Percentiles rank a stretch among this genome's conserved stretches.
phyloP scores from a whole-genome alignment of 1,139 yeast species.

The Candida mesenterica region DNA sequence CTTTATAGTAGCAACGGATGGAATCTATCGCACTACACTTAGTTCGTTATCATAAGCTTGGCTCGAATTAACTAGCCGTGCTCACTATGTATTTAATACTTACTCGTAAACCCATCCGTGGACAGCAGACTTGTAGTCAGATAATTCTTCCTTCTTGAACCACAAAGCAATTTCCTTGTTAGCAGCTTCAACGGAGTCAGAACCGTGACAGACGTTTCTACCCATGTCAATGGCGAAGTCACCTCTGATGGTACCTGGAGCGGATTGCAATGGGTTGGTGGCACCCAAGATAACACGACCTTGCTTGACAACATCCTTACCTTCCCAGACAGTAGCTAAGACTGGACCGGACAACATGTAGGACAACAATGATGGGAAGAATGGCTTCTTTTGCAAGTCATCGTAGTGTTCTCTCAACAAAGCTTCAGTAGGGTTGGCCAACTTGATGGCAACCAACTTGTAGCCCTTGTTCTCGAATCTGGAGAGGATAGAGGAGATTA shows the following conservation, averaged over 20 bases:
- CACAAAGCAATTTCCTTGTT: conserved; percentile 93
- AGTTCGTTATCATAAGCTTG: too few relatives aligned
- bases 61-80: too few relatives aligned
- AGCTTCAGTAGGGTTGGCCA: conserved; percentile 81
- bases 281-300: conserved; percentile 99
- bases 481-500: conserved; percentile 81
- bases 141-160: conserved; percentile 98
- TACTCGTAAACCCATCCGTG: conserved; percentile 94
- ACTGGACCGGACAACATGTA: conserved; percentile 99
- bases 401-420: conserved; percentile 92
- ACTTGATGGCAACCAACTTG: conserved; percentile 96
- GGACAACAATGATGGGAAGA: conserved; percentile 92
- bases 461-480: conserved; percentile 97
- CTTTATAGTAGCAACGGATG: too few relatives aligned
- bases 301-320: conserved; percentile 98
- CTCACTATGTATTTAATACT: too few relatives aligned
- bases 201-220: conserved; percentile 99
- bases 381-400: conserved; percentile 94
- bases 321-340: conserved; percentile 99
- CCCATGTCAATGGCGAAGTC: conserved; percentile 96
- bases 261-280: conserved; percentile 95
- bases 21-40: too few relatives aligned
- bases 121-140: conserved; percentile 84
- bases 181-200: conserved; percentile 98
- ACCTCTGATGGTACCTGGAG: conserved; percentile 99